Base-by-base conservation (phyloP, 139 green algal genomes). In the Marvania coccoides region DNA sequence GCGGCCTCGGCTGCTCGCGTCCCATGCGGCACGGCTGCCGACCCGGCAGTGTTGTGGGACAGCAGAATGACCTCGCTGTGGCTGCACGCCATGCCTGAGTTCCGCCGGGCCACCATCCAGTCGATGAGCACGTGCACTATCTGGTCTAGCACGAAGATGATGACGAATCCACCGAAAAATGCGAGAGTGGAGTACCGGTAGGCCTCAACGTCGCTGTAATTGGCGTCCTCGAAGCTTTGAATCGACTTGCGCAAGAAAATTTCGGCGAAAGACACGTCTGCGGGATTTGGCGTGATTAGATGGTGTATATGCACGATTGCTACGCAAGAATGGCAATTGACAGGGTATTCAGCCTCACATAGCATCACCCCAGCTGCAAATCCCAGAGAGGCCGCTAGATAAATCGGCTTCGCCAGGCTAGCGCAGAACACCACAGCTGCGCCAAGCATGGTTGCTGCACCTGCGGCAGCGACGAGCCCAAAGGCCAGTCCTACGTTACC, bases 321-420 rank as follows among this genome's bases (percentile, higher is more conserved):
- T n/a, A n/a, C n/a, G n/a, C n/a, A n/a, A n/a, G n/a, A n/a, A n/a
- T n/a, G n/a, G n/a, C n/a, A n/a, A n/a, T n/a, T n/a, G n/a, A n/a
- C n/a, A n/a, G n/a, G n/a, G n/a, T n/a, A n/a, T n/a, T n/a, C n/a
- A n/a, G 42, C 60, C 15, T 74, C 74, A 58, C 70, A 87, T 19
- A 84, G 45, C 84, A 89, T 90, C 4, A 90, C 84, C 24, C 84
- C 84, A 12, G 84, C 83, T n/a, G 70, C 76, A 10, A 76, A 69
- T 4, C 77, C 83, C 6, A 90, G 78, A 6, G 72, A 63, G 19
- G 35, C 78, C 12, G 79, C 78, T 19, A 90, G 73, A 19, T 84
- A 42, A 31, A 58, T 66, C 12, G 55, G 47, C 48, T 87, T 79
- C 24, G 79, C 72, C 13, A 84, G 56, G 28, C 45, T 77, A 35